Evolutionary conservation across 1,284 basidiomycete species (phyloP).

Genomic region (Megacollybia platyphylla): DNA sequence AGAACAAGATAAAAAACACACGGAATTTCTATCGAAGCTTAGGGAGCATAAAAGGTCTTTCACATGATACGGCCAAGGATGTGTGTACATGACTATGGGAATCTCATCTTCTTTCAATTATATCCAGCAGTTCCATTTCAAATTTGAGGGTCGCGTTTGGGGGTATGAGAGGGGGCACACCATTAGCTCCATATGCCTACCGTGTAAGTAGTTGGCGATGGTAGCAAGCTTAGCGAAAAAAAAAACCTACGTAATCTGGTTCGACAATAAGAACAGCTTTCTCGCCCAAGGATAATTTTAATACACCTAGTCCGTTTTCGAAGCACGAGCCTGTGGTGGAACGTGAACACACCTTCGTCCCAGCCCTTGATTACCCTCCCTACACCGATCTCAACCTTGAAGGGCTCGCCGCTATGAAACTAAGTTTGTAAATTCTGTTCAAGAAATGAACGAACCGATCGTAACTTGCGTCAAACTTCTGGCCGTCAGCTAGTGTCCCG

Average conservation of each 20-base stretch:
- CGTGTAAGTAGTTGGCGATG: constrained; percentile 4
- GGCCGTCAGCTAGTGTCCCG: constrained; percentile 16
- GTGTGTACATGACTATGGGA: too few relatives aligned
- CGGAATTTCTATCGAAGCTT: too few relatives aligned
- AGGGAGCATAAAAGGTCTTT: too few relatives aligned
- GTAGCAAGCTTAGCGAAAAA: constrained; percentile 2
- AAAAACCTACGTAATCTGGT: constrained; percentile 30
- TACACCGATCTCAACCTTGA: constrained; percentile 48
- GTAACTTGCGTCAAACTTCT: constrained; percentile 12
- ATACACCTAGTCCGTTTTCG: constrained; percentile 28
- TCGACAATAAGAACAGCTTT: constrained; percentile 45
- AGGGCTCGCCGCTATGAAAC: constrained; percentile 28
- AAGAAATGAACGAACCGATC: constrained; percentile 9
- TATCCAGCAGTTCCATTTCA: constrained; percentile 52
- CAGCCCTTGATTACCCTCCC: constrained; percentile 62
- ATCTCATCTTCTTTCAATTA: constrained; percentile 11
- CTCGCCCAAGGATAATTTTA: constrained; percentile 48
- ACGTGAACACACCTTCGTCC: constrained; percentile 47
- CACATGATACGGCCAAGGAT: too few relatives aligned
- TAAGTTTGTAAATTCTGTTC: not conserved
- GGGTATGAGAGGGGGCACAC: constrained; percentile 59
- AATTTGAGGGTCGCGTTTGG: constrained; percentile 47
- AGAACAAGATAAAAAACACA: too few relatives aligned
- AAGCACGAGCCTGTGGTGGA: constrained; percentile 1
- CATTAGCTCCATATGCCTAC: constrained; percentile 39